Base-by-base conservation (phyloP, 352 stramenopile genomes). In the Globisporangium abappressorium region DNA sequence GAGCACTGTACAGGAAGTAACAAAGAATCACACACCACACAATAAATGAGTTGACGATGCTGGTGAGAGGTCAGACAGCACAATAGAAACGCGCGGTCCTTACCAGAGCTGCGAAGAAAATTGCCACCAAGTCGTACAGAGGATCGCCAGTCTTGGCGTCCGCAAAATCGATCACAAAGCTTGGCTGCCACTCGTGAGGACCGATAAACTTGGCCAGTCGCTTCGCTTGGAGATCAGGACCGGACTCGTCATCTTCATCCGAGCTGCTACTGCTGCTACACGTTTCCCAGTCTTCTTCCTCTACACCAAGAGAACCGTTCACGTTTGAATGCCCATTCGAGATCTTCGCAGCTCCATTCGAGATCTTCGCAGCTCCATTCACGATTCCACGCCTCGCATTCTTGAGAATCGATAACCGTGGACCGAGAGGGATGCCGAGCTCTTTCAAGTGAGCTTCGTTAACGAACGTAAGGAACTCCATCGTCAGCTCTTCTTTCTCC, bases 131-230 rank as follows among this genome's bases (percentile, higher is more conserved):
- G 59, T 97, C 90, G 68, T 92, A 97, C 15, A 97, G 59, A 58
- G 88, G 87, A 69, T 97, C 90, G 28, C 88, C 90, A 0, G 80
- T 91, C 81, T 95, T 95, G 67, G 82, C 75, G 68, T 97, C 90
- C 0, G 88, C 90, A 68, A 96, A 96, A 64, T 97, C 90, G 66
- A 97, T 94, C 64, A 97, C 83, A 9, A 80, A 81, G 12, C 68
- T 76, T 7, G 88, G 85, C 59, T 71, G 63, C 88, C 88, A 96
- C 64, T 84, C 66, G 34, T 75, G 60, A 0, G 68, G 53, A 15
- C 85, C 88, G 28, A 81, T 30, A 55, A 90, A 93, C 34, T 76
- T 76, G 30, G 66, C 61, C 34, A 78, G 76, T 30, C 84, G 84
- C 57, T 82, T 82, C 12, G 65, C 56, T 66, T 82, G 72, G 2